Evolutionary conservation across 371 early-diverging fungal species (phyloP).

Genomic region (Blakeslea trispora): DNA sequence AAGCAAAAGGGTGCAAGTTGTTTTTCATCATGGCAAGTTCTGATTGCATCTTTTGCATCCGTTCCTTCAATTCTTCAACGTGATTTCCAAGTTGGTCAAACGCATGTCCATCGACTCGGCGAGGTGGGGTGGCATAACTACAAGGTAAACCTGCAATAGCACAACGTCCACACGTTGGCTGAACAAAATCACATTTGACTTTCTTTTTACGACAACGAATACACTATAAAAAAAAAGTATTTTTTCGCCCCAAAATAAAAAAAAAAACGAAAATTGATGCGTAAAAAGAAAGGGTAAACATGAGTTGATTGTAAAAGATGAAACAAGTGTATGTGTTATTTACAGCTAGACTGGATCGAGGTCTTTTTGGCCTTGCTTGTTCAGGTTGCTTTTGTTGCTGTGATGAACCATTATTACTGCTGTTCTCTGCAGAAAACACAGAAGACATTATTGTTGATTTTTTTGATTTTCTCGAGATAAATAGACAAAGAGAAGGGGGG

Average conservation of each 20-base stretch:
- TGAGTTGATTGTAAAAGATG: no score
- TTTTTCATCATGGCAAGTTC: constrained; percentile 55
- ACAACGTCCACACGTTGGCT: constrained; percentile 65
- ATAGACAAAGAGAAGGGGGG: not conserved
- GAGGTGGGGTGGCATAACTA: constrained; percentile 53
- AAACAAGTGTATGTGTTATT: no score
- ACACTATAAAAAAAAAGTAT: constrained; percentile 29
- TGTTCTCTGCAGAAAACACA: constrained; percentile 37
- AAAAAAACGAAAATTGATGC: no score
- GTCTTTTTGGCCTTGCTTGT: constrained; percentile 46
- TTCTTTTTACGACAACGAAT: constrained; percentile 66
- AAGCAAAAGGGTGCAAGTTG: constrained; percentile 37
- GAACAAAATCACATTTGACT: constrained; percentile 67
- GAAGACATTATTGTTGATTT: no score
- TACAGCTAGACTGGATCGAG: constrained; percentile 51
- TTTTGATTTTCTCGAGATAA: not conserved
- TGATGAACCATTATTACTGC: constrained; percentile 26
- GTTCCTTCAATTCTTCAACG: constrained; percentile 51
- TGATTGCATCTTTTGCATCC: constrained; percentile 51
- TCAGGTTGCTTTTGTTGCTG: constrained; percentile 44
- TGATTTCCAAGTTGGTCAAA: constrained; percentile 57
- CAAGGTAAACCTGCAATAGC: constrained; percentile 51
- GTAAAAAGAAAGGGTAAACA: not conserved
- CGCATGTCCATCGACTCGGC: constrained; percentile 60
- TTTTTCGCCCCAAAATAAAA: not conserved